Conservation (phyloP, 257 asterid genomes). For the Pogostemon cablin region DNA sequence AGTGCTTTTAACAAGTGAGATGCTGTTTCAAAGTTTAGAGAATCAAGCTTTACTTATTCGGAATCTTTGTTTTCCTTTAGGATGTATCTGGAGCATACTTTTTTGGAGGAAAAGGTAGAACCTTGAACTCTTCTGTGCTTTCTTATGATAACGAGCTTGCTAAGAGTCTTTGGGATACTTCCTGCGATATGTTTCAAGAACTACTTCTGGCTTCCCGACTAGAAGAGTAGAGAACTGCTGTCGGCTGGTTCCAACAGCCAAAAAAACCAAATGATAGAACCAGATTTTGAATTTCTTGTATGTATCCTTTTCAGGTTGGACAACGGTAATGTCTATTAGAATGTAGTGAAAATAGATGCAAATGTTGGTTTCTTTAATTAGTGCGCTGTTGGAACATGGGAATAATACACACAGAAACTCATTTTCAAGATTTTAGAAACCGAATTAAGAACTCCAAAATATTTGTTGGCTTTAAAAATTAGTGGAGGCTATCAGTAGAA, state of each 20-base stretch:
- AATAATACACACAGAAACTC: too few relatives aligned
- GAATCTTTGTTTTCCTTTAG: conserved; percentile 40
- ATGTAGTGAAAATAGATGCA: too few relatives aligned
- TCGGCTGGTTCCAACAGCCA: neutral
- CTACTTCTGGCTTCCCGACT: conserved; percentile 43
- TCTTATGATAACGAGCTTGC: conserved; percentile 65
- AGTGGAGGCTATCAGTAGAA: too few relatives aligned
- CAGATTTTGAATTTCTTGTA: neutral
- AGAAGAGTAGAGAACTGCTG: neutral
- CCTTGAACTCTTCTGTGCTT: conserved; percentile 59
- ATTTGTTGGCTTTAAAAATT: too few relatives aligned
- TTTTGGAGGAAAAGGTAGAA: conserved; percentile 76
- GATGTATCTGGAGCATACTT: conserved; percentile 80
- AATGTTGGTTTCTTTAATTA: too few relatives aligned
- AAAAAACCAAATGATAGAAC: neutral
- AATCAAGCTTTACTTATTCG: conserved; percentile 2
- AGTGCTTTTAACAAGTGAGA: neutral
- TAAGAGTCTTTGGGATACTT: conserved; percentile 69
- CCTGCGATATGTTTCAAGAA: conserved; percentile 59
- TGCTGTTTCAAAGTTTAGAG: neutral
- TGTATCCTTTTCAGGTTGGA: neutral
- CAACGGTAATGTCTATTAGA: neutral
- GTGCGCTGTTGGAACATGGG: too few relatives aligned
- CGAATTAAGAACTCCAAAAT: too few relatives aligned
- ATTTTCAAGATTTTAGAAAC: too few relatives aligned